A percentile compares a stretch with the other conserved stretches of the same genome.
These are phyloP conservation scores for Arachnomyces sp. DNA, from an alignment of 2,329 filamentous ascomycete genomes.

Conservation along the genomic window DNA sequence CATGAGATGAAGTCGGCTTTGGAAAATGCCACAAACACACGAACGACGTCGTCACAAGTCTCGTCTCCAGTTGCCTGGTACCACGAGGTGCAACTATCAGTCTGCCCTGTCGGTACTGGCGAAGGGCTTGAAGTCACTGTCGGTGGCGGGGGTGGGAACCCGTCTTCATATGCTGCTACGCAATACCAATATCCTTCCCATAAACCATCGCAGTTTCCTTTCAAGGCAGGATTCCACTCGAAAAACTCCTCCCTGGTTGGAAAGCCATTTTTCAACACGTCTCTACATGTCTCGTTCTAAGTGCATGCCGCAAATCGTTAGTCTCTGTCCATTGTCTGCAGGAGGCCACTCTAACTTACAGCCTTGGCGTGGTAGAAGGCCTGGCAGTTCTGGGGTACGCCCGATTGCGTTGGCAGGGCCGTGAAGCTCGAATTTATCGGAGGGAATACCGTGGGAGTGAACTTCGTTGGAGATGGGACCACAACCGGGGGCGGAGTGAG, in stretches of 20 bases:
- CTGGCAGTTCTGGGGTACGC: constrained; percentile 1
- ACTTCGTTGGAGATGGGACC: constrained; percentile 4
- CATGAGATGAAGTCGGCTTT: no score
- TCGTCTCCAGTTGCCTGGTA: constrained; percentile 12
- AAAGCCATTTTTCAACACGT: neutral
- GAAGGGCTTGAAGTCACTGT: constrained; percentile 9
- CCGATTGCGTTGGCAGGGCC: constrained; percentile 4
- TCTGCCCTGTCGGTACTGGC: constrained; percentile 6
- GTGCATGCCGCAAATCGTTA: no score
- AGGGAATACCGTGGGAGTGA: constrained; percentile 5
- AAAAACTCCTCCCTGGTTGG: constrained; percentile 2
- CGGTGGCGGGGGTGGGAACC: constrained; percentile 10
- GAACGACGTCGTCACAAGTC: constrained; percentile 11
- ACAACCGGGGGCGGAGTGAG: neutral
- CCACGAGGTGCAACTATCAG: constrained; percentile 11
- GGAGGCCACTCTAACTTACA: no score
- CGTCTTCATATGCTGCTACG: no score
- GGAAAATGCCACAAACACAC: constrained; percentile 12
- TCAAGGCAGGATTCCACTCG: constrained; percentile 7
- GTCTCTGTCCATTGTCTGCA: no score
- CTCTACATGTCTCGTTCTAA: neutral
- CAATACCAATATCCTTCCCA: constrained; percentile 18
- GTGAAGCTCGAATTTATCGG: constrained; percentile 6
- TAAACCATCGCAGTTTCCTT: constrained; percentile 13
- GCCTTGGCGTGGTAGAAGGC: constrained; percentile 2